phyloP scores from a whole-genome alignment of 441 rosid genomes.

The Gossypium trilobum region DNA sequence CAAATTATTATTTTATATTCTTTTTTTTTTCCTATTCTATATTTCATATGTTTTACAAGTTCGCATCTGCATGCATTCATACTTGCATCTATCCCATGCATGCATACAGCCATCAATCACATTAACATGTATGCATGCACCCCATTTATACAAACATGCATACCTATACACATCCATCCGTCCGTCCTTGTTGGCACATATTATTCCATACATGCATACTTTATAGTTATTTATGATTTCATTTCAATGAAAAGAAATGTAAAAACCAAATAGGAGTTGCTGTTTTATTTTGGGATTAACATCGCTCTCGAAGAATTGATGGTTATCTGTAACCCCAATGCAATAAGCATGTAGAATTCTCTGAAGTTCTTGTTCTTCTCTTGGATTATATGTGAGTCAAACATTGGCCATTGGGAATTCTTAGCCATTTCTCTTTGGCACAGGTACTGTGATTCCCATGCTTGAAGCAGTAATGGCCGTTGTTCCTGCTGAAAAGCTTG shows the following conservation, averaged over 20 bases:
- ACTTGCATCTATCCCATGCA: not conserved
- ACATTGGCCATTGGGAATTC: not conserved
- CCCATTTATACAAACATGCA: not conserved
- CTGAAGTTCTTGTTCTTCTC: not conserved
- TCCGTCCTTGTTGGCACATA: not conserved
- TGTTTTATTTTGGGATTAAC: not conserved
- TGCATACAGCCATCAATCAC: not conserved
- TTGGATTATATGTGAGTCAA: not conserved
- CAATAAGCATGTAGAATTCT: not conserved
- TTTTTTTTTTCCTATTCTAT: not conserved
- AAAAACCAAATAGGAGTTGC: not conserved
- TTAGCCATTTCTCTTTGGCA: slow-evolving; percentile 13
- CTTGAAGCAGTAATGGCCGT: slow-evolving; percentile 81
- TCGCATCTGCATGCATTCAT: not conserved
- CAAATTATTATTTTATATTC: not conserved
- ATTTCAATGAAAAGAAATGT: not conserved
- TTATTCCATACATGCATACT: not conserved
- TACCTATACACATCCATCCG: not conserved
- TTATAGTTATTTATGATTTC: not conserved
- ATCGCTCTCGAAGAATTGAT: not conserved
- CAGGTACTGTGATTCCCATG: slow-evolving; percentile 80
- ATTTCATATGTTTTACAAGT: not conserved
- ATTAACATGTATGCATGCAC: not conserved
- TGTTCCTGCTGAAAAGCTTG: slow-evolving; percentile 70
- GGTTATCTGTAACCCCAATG: not conserved